Evolutionary conservation across 495 filamentous ascomycete genomes (phyloP).

Genomic region (Daldinia loculata): DNA sequence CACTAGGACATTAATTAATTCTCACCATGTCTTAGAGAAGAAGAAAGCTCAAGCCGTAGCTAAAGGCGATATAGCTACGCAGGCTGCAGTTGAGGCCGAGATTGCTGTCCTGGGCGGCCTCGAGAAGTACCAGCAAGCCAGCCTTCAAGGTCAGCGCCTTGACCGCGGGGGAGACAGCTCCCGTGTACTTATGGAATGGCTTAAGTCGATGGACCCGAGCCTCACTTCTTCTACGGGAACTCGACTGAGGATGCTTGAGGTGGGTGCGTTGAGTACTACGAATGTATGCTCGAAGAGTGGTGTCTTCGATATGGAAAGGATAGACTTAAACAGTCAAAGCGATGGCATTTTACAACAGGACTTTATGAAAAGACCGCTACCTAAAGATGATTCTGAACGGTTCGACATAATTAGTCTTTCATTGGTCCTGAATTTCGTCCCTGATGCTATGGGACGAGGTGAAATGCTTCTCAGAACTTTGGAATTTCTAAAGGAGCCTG

Average conservation of each 20-base stretch:
- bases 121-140: conserved; percentile 85
- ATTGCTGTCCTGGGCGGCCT: conserved; percentile 75
- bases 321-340: conserved; percentile 89
- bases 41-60: conserved; percentile 70
- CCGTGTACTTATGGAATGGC: conserved; percentile 85
- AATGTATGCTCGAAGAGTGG: conserved; percentile 82
- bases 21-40: conserved; percentile 87
- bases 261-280: conserved; percentile 84
- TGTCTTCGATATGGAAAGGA: conserved; percentile 78
- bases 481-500: conserved; percentile 64
- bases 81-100: conserved; percentile 63
- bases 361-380: conserved; percentile 90
- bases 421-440: conserved; percentile 93
- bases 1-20: conserved; percentile 81
- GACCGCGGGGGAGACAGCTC: conserved; percentile 93
- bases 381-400: conserved; percentile 62
- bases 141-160: conserved; percentile 82
- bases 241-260: conserved; percentile 77
- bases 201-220: conserved; percentile 55
- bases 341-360: conserved; percentile 85
- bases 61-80: conserved; percentile 66
- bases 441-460: conserved; percentile 75
- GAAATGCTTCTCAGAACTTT: conserved; percentile 85
- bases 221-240: conserved; percentile 41
- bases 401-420: conserved; percentile 96